Conservation (phyloP, 2,329 filamentous ascomycete genomes). For the Sporothrix euskadiensis region DNA sequence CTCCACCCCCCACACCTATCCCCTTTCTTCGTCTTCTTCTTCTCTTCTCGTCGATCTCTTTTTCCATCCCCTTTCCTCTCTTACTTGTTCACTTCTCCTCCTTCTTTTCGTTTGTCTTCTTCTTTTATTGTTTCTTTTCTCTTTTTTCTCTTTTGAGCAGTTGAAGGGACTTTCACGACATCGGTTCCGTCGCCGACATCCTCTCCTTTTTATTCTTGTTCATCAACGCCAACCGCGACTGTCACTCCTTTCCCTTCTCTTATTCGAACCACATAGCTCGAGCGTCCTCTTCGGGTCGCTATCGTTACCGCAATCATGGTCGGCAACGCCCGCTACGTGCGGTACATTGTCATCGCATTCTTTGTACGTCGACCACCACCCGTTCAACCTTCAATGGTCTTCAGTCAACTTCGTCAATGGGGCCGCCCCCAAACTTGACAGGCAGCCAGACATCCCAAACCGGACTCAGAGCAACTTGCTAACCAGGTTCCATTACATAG, state of each 20-base stretch:
- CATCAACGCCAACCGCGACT: background rate
- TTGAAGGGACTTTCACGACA: background rate
- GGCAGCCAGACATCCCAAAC: too few relatives aligned
- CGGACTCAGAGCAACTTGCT: background rate
- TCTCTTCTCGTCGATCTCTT: slow-evolving; percentile 25
- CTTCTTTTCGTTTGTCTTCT: background rate
- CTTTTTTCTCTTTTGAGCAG: slow-evolving; percentile 13
- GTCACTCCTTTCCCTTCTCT: background rate
- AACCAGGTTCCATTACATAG: slow-evolving; percentile 40
- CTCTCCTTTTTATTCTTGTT: background rate
- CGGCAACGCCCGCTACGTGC: slow-evolving; percentile 71
- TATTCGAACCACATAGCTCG: background rate
- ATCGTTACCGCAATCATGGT: slow-evolving; percentile 46
- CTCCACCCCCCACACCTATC: slow-evolving; percentile 23
- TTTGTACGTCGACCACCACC: slow-evolving; percentile 60
- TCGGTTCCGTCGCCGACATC: background rate
- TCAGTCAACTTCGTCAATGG: background rate
- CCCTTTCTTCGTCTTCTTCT: slow-evolving; percentile 16
- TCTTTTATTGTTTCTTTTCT: background rate
- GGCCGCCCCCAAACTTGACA: too few relatives aligned
- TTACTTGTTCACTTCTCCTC: slow-evolving; percentile 9
- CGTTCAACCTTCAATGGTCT: background rate
- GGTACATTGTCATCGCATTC: slow-evolving; percentile 77
- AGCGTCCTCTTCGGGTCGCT: slow-evolving; percentile 24
- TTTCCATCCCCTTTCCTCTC: slow-evolving; percentile 21